Evolutionary conservation across 768 basidiomycete species (phyloP), one percentile per base, ranked within the genome.

Genomic region (Baorangia bicolor): DNA sequence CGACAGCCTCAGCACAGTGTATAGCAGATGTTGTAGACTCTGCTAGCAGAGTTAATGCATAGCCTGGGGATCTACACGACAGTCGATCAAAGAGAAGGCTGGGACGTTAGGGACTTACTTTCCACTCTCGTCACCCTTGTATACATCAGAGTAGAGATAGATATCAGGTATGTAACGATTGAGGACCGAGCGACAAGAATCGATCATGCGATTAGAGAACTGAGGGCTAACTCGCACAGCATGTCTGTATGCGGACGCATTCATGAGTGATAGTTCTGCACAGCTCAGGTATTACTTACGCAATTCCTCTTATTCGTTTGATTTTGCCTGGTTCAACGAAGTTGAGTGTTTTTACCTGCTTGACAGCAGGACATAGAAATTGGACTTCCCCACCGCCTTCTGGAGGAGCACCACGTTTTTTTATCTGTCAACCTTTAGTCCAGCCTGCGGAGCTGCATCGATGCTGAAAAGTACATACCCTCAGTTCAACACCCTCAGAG

Each of bases 111-210:
- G 25, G 0, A 75, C 94, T 58, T 62, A 95, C 95, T 94, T 98
- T 72, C 96, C 96, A 61, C 93, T 94, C 58, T 98, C 97, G 18
- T 92, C 91, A 8, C 95, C 95, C 70, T 97, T 96, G 75, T 97
- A 98, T 23, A 98, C 94, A 60, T 99, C 97, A 4, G 97, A 96
- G 70, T 98, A 96, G 37, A 99, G 84, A 73, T 98, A 98, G 28
- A 98, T 94, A 69, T 99, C 97, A 35, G 97, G 96, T 55, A 98
- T 97, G 70, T 91, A 97, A 5, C 94, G 89, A 70, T 98, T 98
- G 41, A 99, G 78, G 23, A 99, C 80, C 3, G 92, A 94, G 37
- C 97, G 86, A 18, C 92, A 86, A 9, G 95, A 84, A 64, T 98
- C 96, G 47, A 99, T 97, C 88, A 98, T 93, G 37, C 97, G 84